phyloP scores from a whole-genome alignment of 1,284 basidiomycete species.

The Cryptococcus sp. region DNA sequence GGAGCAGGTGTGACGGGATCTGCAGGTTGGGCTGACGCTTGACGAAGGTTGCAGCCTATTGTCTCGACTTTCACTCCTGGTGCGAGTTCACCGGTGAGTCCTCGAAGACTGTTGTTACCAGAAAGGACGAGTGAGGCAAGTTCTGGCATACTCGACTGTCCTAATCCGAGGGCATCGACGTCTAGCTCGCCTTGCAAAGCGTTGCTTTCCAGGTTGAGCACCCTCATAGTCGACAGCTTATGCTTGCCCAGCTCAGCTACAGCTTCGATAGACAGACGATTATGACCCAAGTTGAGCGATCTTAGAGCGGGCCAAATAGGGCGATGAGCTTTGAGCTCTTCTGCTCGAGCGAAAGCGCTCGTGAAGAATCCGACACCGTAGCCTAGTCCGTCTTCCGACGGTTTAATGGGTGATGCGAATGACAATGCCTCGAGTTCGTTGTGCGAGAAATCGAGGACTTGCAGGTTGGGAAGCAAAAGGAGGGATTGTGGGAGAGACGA shows the following conservation, averaged over 20 bases:
- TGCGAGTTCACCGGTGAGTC: conserved; percentile 24
- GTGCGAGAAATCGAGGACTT: conserved; percentile 43
- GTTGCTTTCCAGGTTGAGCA: conserved; percentile 41
- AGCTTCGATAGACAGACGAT: conserved; percentile 28
- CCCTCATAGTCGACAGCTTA: conserved; percentile 23
- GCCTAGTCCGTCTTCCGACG: conserved; percentile 42
- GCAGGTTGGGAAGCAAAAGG: conserved; percentile 47
- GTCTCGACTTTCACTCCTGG: conserved; percentile 28
- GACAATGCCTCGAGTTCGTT: conserved; percentile 42
- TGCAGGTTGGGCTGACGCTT: conserved; percentile 1
- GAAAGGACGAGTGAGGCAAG: conserved; percentile 31
- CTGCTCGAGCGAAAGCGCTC: conserved; percentile 40
- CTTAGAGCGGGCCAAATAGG: conserved; percentile 35
- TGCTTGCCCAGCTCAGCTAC: conserved; percentile 19
- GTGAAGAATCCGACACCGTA: conserved; percentile 49
- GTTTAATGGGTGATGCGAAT: conserved; percentile 38
- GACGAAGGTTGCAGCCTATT: conserved; percentile 27
- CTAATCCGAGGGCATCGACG: conserved; percentile 22
- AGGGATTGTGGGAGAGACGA: conserved; percentile 37
- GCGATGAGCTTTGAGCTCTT: conserved; percentile 22
- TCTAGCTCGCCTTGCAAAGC: conserved; percentile 32
- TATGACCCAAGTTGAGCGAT: conserved; percentile 41
- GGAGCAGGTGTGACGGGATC: background rate
- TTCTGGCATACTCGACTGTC: conserved; percentile 25
- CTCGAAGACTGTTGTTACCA: conserved; percentile 31